phyloP scores from a whole-genome alignment of 78 protist species.

The Isochrysis galbana region DNA sequence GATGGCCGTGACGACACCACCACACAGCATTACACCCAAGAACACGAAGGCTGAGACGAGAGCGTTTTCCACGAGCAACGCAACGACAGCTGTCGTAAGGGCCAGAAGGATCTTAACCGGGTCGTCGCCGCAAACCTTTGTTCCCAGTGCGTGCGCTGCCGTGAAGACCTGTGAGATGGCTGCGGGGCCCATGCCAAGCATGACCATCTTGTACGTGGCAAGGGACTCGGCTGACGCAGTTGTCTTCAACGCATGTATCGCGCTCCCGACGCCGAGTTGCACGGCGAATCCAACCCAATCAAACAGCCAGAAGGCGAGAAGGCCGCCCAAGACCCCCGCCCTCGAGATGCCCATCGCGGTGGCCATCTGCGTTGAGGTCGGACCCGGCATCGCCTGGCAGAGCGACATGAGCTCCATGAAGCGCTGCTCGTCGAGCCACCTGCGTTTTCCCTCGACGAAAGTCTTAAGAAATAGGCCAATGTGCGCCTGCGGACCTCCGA shows the following conservation, averaged over 20 bases:
- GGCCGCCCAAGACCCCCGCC: not conserved
- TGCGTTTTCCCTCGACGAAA: not conserved
- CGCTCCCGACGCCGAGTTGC: not conserved
- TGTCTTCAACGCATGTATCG: not conserved
- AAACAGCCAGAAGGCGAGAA: not conserved
- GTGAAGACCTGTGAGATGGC: not conserved
- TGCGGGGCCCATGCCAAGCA: not conserved
- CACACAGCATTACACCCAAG: not conserved
- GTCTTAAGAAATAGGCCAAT: not conserved
- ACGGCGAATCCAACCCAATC: not conserved
- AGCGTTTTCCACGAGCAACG: not conserved
- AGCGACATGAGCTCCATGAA: not conserved
- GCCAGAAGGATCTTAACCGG: not conserved
- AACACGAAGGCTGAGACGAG: not conserved
- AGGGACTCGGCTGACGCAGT: not conserved
- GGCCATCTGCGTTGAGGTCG: conserved; percentile 16
- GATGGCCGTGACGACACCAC: not conserved
- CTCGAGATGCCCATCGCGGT: not conserved
- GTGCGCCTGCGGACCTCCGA: conserved; percentile 26
- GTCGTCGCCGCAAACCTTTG: not conserved
- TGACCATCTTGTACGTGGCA: not conserved
- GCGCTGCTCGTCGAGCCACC: not conserved
- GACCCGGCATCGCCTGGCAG: conserved; percentile 11
- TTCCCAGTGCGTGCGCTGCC: not conserved
- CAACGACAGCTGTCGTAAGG: not conserved